A percentile compares a stretch with the other conserved stretches of the same genome.
These are phyloP conservation scores for Dimargaris cristalligena DNA, from an alignment of 192 early-diverging fungal species.

Conservation along the genomic window DNA sequence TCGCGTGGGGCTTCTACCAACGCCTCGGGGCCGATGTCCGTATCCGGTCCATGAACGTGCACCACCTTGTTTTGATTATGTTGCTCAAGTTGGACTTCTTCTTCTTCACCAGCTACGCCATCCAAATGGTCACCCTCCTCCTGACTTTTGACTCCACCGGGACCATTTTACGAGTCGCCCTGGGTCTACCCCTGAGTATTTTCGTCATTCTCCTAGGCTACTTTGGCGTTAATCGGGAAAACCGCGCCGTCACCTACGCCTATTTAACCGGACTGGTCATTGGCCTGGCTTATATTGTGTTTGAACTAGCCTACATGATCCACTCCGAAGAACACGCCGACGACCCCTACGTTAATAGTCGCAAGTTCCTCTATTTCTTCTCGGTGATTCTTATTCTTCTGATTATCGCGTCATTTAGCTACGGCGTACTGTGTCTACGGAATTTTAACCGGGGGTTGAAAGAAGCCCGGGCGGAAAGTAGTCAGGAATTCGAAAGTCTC, in stretches of 20 bases:
- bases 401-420: too few relatives aligned
- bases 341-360: too few relatives aligned
- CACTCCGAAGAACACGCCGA: too few relatives aligned
- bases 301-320: too few relatives aligned
- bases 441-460: too few relatives aligned
- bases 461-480: too few relatives aligned
- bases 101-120: slow-evolving; percentile 1
- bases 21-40: not conserved
- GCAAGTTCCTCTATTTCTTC: too few relatives aligned
- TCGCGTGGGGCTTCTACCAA: not conserved
- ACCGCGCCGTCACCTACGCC: not conserved
- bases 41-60: not conserved
- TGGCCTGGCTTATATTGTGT: not conserved
- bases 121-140: not conserved
- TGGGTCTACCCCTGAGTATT: not conserved
- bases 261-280: not conserved
- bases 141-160: not conserved
- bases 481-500: too few relatives aligned
- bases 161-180: not conserved
- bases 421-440: too few relatives aligned
- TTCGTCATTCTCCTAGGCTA: not conserved
- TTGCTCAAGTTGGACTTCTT: not conserved
- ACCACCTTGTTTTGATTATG: not conserved
- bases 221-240: not conserved
- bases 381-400: too few relatives aligned